phyloP scores from a whole-genome alignment of 2,329 filamentous ascomycete species.

The Metarhizium sp. region DNA sequence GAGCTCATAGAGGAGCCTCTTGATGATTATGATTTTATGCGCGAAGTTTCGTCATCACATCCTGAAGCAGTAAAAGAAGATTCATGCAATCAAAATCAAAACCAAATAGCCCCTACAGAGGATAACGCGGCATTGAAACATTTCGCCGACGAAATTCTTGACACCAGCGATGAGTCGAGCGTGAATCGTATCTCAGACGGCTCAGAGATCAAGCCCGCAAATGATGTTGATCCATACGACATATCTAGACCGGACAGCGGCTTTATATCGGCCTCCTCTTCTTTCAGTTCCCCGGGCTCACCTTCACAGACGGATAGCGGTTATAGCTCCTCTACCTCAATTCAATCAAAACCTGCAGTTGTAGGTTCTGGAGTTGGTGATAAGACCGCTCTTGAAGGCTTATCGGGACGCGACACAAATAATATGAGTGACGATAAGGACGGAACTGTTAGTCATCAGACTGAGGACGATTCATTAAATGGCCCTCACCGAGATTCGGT shows the following conservation, averaged over 20 bases:
- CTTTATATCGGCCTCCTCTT: conserved; percentile 35
- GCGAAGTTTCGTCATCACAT: not conserved
- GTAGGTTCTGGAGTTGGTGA: conserved; percentile 12
- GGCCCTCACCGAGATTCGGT: not conserved
- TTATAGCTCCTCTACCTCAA: conserved; percentile 51
- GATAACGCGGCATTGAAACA: conserved; percentile 15
- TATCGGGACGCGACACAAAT: conserved; percentile 12
- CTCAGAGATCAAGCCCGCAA: conserved; percentile 1
- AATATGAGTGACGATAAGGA: not conserved
- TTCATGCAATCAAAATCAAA: not conserved
- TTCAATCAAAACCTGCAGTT: conserved; percentile 39
- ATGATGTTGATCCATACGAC: conserved; percentile 8
- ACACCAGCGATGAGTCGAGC: conserved; percentile 32
- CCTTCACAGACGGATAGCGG: conserved; percentile 52
- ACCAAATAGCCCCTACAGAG: not conserved
- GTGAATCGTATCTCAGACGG: conserved; percentile 25
- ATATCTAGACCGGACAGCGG: conserved; percentile 36
- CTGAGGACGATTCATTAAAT: not conserved
- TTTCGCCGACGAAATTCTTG: conserved; percentile 21
- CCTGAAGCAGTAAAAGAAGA: not conserved
- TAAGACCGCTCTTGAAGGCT: not conserved
- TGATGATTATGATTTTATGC: not conserved
- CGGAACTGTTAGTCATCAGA: not conserved
- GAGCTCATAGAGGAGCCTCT: conserved; percentile 3
- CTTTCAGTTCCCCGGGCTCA: conserved; percentile 31